Conservation (phyloP, 805 yeast genomes). For the Metschnikowia vanudenii region DNA sequence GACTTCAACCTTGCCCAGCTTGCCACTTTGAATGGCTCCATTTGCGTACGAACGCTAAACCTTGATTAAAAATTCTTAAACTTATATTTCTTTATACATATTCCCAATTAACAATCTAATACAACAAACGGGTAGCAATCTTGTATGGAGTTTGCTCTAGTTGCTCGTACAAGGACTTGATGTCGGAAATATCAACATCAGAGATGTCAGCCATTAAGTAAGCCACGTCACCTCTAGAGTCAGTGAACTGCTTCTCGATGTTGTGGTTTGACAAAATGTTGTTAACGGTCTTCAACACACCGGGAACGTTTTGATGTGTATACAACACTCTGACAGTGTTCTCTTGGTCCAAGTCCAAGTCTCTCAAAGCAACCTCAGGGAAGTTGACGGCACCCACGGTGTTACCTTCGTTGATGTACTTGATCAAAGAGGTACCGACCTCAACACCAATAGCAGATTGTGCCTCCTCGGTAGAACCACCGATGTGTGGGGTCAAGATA, state of each 20-base stretch:
- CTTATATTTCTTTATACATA: not conserved
- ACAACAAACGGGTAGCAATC: constrained; percentile 85
- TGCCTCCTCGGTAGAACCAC: constrained; percentile 99
- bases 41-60: too few species aligned
- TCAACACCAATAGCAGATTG: constrained; percentile 97
- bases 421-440: constrained; percentile 81
- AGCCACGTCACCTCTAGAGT: constrained; percentile 93
- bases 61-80: not conserved
- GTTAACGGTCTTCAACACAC: constrained; percentile 96
- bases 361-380: constrained; percentile 95
- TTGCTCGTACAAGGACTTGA: constrained; percentile 79
- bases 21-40: too few species aligned
- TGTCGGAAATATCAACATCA: constrained; percentile 77
- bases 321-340: constrained; percentile 90
- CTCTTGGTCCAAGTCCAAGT: constrained; percentile 81
- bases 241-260: constrained; percentile 98
- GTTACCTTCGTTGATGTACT: constrained; percentile 93
- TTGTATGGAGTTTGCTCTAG: constrained; percentile 88
- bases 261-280: constrained; percentile 92
- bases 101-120: constrained; percentile 39
- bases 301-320: constrained; percentile 97
- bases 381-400: constrained; percentile 95
- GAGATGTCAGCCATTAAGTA: constrained; percentile 97
- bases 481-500: constrained; percentile 94
- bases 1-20: too few species aligned